phyloP scores from a whole-genome alignment of 2,329 filamentous ascomycete species.

The Fusarium caatingaense region DNA sequence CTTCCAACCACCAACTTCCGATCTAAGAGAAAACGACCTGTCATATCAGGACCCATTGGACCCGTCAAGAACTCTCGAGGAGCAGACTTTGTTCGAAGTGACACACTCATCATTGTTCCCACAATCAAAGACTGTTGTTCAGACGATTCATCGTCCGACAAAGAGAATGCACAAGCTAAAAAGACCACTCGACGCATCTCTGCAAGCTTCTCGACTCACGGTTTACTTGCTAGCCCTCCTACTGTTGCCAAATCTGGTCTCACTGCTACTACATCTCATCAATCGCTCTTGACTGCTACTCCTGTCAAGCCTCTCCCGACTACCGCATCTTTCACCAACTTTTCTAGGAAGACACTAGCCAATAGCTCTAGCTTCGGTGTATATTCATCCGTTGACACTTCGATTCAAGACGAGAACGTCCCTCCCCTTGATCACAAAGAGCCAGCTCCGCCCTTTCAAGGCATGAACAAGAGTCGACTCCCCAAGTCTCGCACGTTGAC shows the following conservation, averaged over 20 bases:
- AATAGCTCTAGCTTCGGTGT: slow-evolving; percentile 28
- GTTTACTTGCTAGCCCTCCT: slow-evolving; percentile 45
- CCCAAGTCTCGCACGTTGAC: slow-evolving; percentile 60
- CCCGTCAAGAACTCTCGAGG: slow-evolving; percentile 54
- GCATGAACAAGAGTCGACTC: slow-evolving; percentile 45
- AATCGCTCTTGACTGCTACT: slow-evolving; percentile 4
- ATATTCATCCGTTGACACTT: slow-evolving; percentile 15
- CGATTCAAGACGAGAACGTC: slow-evolving; percentile 47
- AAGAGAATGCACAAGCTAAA: slow-evolving; percentile 11
- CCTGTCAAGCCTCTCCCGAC: slow-evolving; percentile 31
- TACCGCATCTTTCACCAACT: slow-evolving; percentile 23
- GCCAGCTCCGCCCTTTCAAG: neutral
- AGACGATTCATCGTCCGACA: slow-evolving; percentile 30
- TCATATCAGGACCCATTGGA: slow-evolving; percentile 53
- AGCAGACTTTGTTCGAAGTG: slow-evolving; percentile 51
- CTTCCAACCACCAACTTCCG: slow-evolving; percentile 28
- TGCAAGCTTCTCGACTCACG: slow-evolving; percentile 45
- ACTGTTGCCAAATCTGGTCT: slow-evolving; percentile 48
- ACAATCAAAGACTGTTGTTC: slow-evolving; percentile 51
- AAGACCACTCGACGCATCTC: slow-evolving; percentile 46
- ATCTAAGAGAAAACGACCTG: slow-evolving; percentile 41
- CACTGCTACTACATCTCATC: slow-evolving; percentile 39
- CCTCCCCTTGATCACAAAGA: slow-evolving; percentile 21
- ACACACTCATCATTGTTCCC: slow-evolving; percentile 51
- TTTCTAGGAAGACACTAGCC: slow-evolving; percentile 20